Percentiles rank a stretch among this genome's conserved stretches.
These are phyloP conservation scores for Fonsecaea multimorphosa DNA, from an alignment of 2,329 filamentous ascomycete genomes.

Conservation along the genomic window DNA sequence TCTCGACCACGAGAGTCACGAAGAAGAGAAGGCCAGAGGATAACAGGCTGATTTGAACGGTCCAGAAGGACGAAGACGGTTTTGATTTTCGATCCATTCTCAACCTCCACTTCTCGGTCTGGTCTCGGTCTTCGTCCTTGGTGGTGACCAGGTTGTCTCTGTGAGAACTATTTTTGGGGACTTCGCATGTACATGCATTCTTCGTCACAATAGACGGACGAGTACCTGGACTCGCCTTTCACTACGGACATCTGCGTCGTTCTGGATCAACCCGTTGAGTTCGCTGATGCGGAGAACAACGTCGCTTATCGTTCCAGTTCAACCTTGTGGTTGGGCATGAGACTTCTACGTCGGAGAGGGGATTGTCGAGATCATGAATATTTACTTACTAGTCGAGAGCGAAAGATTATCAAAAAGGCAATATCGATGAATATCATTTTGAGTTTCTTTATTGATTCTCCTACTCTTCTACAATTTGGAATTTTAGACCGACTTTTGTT, in stretches of 20 bases:
- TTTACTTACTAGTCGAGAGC: neutral
- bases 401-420: neutral
- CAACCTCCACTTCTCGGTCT: neutral
- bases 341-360: neutral
- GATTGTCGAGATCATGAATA: neutral
- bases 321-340: neutral
- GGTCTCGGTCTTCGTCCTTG: neutral
- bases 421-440: neutral
- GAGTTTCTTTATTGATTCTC: neutral
- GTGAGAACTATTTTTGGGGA: neutral
- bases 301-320: conserved; percentile 2
- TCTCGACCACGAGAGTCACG: neutral
- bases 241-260: neutral
- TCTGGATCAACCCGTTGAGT: neutral
- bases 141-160: neutral
- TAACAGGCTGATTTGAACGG: neutral
- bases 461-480: neutral
- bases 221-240: neutral
- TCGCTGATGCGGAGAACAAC: neutral
- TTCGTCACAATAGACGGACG: neutral
- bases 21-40: neutral
- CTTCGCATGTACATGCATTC: neutral
- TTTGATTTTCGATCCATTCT: neutral
- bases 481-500: too few relatives aligned
- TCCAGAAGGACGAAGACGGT: neutral